Conservation (phyloP, 2,329 filamentous ascomycete genomes). For the Dactylonectria estremocensis region DNA sequence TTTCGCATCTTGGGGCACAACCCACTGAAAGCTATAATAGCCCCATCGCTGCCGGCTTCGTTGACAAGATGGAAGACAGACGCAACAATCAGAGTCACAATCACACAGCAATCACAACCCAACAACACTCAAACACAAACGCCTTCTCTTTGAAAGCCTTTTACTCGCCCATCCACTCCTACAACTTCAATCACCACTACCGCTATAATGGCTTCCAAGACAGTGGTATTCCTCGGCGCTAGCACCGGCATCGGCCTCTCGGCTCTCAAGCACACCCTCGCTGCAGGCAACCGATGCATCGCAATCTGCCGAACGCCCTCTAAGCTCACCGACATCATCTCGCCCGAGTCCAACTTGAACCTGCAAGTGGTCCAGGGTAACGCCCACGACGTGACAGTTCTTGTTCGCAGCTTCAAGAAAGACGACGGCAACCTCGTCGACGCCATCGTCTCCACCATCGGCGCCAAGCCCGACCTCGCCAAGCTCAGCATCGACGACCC, state of each 20-base stretch:
- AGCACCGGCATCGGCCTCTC: conserved; percentile 66
- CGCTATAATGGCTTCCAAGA: conserved; percentile 46
- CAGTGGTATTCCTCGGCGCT: conserved; percentile 68
- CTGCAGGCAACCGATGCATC: conserved; percentile 62
- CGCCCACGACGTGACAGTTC: conserved; percentile 57
- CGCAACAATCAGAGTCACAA: conserved; percentile 2
- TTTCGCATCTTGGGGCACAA: conserved; percentile 10
- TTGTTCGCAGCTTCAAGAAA: conserved; percentile 55
- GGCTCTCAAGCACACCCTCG: conserved; percentile 61
- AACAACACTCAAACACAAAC: background rate
- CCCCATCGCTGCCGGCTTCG: background rate
- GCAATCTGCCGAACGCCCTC: conserved; percentile 66
- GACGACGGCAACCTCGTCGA: conserved; percentile 57
- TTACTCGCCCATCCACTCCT: background rate
- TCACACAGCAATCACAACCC: conserved; percentile 2
- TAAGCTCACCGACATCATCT: conserved; percentile 60
- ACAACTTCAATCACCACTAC: background rate
- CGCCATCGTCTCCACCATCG: conserved; percentile 64
- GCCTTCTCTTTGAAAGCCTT: background rate
- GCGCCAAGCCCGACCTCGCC: conserved; percentile 52
- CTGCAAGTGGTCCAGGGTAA: conserved; percentile 65
- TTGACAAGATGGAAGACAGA: background rate
- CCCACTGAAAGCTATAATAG: background rate
- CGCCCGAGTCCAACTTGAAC: conserved; percentile 50
- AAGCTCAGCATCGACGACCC: conserved; percentile 61